Evolutionary conservation across 306 rosid genomes (phyloP).

Genomic region (Castanopsis chinensis): DNA sequence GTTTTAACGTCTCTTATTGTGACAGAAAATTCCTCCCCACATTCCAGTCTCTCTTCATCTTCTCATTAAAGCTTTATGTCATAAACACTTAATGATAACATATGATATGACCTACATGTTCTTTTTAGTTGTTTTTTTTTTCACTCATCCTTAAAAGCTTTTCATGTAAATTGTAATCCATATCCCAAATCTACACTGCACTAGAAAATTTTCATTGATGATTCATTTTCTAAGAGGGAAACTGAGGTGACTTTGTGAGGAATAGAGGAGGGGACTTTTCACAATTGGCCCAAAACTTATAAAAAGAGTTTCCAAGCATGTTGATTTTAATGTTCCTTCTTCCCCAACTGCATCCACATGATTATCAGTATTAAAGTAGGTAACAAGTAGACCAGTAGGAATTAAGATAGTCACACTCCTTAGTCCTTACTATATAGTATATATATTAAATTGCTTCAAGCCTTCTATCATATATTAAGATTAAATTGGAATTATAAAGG

Average conservation of each 20-base stretch:
- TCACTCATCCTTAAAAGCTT: background rate
- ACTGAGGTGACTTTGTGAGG: conserved; percentile 1
- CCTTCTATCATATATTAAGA: background rate
- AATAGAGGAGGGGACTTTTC: background rate
- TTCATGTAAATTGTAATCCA: background rate
- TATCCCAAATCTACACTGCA: no score
- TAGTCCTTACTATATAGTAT: background rate
- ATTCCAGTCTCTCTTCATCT: conserved; percentile 6
- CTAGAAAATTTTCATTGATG: background rate
- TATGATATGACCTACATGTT: background rate
- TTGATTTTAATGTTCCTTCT: conserved; percentile 26
- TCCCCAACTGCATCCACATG: conserved; percentile 58
- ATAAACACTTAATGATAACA: conserved; percentile 6
- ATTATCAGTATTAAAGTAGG: conserved; percentile 28
- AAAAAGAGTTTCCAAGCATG: conserved; percentile 17
- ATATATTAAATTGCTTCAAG: background rate
- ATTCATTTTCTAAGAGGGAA: background rate
- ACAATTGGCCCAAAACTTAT: conserved; percentile 24
- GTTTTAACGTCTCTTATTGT: background rate
- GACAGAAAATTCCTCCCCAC: conserved; percentile 11
- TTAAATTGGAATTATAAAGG: background rate
- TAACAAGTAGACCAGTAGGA: conserved; percentile 4
- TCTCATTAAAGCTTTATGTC: background rate
- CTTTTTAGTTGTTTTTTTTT: conserved; percentile 6
- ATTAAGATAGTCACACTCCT: conserved; percentile 30